Evolutionary conservation across 768 basidiomycete genomes (phyloP), one percentile per base, ranked within the genome.

Genomic region (Neoboletus brunneissimus): DNA sequence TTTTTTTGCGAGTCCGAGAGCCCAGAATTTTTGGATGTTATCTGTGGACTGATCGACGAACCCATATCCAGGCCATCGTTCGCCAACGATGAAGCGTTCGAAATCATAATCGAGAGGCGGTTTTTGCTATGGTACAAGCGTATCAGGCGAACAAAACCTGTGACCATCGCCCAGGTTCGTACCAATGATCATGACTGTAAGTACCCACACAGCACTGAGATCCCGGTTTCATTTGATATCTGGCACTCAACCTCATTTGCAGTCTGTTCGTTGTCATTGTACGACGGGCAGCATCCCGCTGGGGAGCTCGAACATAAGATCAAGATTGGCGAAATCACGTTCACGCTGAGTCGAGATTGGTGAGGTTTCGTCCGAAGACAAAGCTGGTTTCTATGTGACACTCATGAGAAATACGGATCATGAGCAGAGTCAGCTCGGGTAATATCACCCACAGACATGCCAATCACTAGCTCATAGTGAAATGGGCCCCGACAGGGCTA

Each of bases 81-180:
- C 1, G 8, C 43, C 22, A 29, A 37, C 20, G n/a, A 51, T 16
- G 54, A 60, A 23, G 1, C 1, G 18, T 53, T 64, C 20, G 51
- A 64, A 29, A 29, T 64, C 32, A 1, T 42, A 0, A 12, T 64
- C 29, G 43, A 57, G 53, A 53, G 44, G 41, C 50, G 51, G 13
- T 55, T 55, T 44, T 22, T 61, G 51, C 42, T 64, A 15, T 3
- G 55, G 29, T 64, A 57, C 22, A 54, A 48, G 31, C 42, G 58
- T 9, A 64, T 64, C 49, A 25, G 32, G 38, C 55, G 55, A 49
- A 64, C 62, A 9, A 48, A 13, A 27, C 5, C 29, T 12, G 35
- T 40, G 54, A 54, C 45, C 23, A 16, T 51, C 22, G 18, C 53
- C n/a, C 23, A 44, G 31, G 25, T 47, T 25, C 56, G 23, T 35